Base-by-base conservation (phyloP, 345 rosid genomes). In the Zanthoxylum bungeanum region DNA sequence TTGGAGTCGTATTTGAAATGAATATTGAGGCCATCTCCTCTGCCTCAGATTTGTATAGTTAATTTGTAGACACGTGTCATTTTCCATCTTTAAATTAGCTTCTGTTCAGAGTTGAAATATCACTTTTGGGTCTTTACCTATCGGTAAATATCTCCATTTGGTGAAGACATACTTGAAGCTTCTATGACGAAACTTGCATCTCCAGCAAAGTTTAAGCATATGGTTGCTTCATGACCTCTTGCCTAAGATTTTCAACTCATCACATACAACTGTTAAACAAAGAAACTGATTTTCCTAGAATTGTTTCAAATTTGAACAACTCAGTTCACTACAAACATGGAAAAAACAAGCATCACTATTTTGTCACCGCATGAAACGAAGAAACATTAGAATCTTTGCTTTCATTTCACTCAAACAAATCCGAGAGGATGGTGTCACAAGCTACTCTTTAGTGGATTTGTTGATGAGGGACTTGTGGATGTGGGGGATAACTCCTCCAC, bases 381-480 rank as follows among this genome's bases (percentile, higher is more conserved):
- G 16, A 34, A 17, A n/a, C 9, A 47, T 47, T 65, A 42, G 49
- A n/a, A n/a, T 47, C 1, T 31, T 36, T 36, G 7, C 44, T 28
- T n/a, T 9, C 16, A 28, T 47, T 44, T 50, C 17, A 60, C 67
- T 25, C 44, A 28, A 52, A 31, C 12, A 58, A 71, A 60, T 17
- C 46, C 7, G 11, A 64, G 36, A 37, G n/a, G n/a, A n/a, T 14
- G 47, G 17, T 52, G n/a, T 25, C 17, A 27, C 42, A 11, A 34
- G 31, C 76, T 80, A 85, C 72, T 88, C 93, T 78, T 88, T 88
- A 52, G 87, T 76, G 50, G 91, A 85, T 66, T 88, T 88, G 83
- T 88, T 86, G 84, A 88, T 86, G 75, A 88, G 93, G 24, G 91
- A 85, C 76, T 88, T 86, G 85, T 88, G 93, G 71, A 89, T 86